Conservation (phyloP, 306 rosid species). For the Cucumis melo region DNA sequence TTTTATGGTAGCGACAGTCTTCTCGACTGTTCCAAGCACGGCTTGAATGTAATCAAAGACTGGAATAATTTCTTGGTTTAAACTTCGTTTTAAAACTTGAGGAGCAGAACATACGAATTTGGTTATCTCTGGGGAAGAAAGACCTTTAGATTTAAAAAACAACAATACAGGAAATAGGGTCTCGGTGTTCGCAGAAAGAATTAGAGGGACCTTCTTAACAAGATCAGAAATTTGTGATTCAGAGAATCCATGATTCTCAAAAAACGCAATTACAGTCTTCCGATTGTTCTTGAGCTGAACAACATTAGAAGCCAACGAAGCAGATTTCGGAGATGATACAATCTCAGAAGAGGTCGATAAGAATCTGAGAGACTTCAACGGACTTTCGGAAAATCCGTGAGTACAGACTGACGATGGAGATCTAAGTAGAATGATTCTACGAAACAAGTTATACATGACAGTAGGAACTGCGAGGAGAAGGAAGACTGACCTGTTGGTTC, state of each 20-base stretch:
- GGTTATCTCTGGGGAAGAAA: slow-evolving; percentile 15
- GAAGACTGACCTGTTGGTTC: too few species aligned
- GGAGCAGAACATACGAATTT: not conserved
- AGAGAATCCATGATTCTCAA: slow-evolving; percentile 19
- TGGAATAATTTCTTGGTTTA: slow-evolving; percentile 18
- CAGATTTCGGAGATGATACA: slow-evolving; percentile 15
- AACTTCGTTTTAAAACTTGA: not conserved
- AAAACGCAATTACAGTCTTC: slow-evolving; percentile 10
- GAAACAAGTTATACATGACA: too few species aligned
- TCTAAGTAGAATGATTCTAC: not conserved
- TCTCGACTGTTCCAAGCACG: slow-evolving; percentile 13
- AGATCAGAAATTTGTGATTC: slow-evolving; percentile 11
- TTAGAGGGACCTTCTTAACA: not conserved
- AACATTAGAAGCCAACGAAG: not conserved
- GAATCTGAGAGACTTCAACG: not conserved
- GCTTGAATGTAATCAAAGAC: slow-evolving; percentile 16
- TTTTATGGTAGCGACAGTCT: not conserved
- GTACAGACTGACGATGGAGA: not conserved
- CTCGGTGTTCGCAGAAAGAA: slow-evolving; percentile 18
- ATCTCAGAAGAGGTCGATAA: not conserved
- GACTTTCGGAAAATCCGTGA: not conserved
- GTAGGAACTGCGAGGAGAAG: too few species aligned
- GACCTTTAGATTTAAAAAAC: slow-evolving; percentile 23
- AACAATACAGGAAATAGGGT: slow-evolving; percentile 29
- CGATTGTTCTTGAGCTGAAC: not conserved